These are phyloP conservation scores for Alternaria panax DNA, from an alignment of 2,329 filamentous ascomycete genomes.

Conservation along the genomic window DNA sequence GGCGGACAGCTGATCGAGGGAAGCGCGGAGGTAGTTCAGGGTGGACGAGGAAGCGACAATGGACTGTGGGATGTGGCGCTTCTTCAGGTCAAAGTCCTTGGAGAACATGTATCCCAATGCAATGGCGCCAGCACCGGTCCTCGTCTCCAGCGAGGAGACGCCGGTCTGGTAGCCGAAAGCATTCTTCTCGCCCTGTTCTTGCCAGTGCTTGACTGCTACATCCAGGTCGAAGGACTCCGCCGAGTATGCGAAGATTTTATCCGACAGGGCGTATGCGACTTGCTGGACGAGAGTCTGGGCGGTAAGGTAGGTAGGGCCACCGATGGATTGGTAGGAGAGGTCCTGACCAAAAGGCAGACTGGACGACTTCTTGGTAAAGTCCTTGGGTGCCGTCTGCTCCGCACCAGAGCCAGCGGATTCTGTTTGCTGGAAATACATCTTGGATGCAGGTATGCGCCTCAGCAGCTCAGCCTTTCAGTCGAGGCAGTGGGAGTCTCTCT, in stretches of 20 bases:
- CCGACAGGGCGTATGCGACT: conserved; percentile 90
- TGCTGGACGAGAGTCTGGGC: conserved; percentile 95
- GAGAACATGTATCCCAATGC: conserved; percentile 98
- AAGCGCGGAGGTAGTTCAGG: conserved; percentile 78
- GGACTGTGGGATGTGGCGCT: conserved; percentile 89
- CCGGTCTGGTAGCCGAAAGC: conserved; percentile 80
- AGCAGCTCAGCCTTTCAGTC: conserved; percentile 5
- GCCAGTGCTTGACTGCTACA: conserved; percentile 81
- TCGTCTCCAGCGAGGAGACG: conserved; percentile 82
- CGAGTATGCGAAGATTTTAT: conserved; percentile 97
- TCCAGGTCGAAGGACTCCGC: conserved; percentile 93
- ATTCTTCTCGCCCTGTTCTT: conserved; percentile 73
- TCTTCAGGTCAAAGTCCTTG: conserved; percentile 90
- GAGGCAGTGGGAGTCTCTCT: conserved; percentile 17
- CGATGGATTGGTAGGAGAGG: conserved; percentile 66
- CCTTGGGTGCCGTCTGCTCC: conserved; percentile 40
- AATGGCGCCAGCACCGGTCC: conserved; percentile 86
- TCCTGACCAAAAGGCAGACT: conserved; percentile 62
- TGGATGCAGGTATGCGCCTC: conserved; percentile 25
- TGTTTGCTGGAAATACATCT: conserved; percentile 50
- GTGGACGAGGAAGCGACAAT: conserved; percentile 87
- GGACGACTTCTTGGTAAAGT: conserved; percentile 55
- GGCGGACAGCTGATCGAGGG: conserved; percentile 88
- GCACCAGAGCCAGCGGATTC: conserved; percentile 49
- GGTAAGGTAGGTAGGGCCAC: conserved; percentile 89